Evolutionary conservation across 2,329 filamentous ascomycete genomes (phyloP).

Genomic region (Elsinoe perseae): DNA sequence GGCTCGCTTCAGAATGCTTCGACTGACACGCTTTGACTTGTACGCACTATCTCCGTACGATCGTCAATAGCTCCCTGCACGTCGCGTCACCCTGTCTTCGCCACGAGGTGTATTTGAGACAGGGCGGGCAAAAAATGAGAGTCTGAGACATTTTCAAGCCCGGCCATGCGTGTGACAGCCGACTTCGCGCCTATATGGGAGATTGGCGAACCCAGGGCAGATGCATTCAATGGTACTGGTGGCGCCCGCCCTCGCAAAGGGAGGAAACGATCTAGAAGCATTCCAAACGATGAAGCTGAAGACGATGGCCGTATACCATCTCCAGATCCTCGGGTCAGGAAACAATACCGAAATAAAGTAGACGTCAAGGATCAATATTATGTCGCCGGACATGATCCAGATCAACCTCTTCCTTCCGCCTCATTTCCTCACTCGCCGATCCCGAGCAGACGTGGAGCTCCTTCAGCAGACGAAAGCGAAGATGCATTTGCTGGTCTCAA

Average conservation of each 20-base stretch:
- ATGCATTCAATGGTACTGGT: not conserved
- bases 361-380: slow-evolving; percentile 30
- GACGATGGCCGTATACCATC: slow-evolving; percentile 12
- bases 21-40: slow-evolving; percentile 10
- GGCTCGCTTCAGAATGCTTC: not conserved
- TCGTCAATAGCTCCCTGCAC: slow-evolving; percentile 7
- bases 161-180: slow-evolving; percentile 12
- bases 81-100: slow-evolving; percentile 10
- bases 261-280: slow-evolving; percentile 20
- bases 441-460: slow-evolving; percentile 31
- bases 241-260: slow-evolving; percentile 11
- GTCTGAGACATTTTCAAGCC: slow-evolving; percentile 8
- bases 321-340: not conserved
- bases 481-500: slow-evolving; percentile 25
- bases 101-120: slow-evolving; percentile 9
- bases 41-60: not conserved
- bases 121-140: slow-evolving; percentile 7
- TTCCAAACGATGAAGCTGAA: slow-evolving; percentile 9
- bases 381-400: slow-evolving; percentile 36
- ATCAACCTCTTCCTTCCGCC: slow-evolving; percentile 32
- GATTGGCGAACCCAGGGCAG: slow-evolving; percentile 5
- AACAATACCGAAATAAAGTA: slow-evolving; percentile 16
- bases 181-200: slow-evolving; percentile 15
- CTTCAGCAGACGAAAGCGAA: not conserved
- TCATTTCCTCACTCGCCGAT: slow-evolving; percentile 41